Evolutionary conservation across 352 stramenopile genomes (phyloP), one percentile per base, ranked within the genome.

Genomic region (Phytophthora agathidicida): DNA sequence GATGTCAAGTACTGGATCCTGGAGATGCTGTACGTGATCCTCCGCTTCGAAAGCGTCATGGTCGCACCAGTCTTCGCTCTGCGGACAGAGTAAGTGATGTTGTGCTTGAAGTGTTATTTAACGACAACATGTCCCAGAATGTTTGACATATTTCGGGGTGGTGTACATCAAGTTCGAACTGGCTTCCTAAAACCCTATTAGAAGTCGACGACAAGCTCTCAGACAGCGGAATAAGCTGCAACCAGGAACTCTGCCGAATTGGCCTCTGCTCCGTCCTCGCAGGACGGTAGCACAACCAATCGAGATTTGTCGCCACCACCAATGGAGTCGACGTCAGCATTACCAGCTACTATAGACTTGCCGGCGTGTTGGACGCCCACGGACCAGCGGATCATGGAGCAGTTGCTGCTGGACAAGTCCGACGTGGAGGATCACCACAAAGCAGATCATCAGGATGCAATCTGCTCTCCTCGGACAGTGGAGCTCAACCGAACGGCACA

Each of bases 331-430:
- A 52, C 42, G 24, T 44, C 35, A 16, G 42, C 53, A 19, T 11
- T 53, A 39, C 38, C 41, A 2, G 14, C n/a, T 32, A 43, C 43
- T 17, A 23, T 20, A 10, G 60, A 54, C 10, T 36, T 80, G 14
- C 69, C 60, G 4, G 42, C 30, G 24, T 60, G 26, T 31, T 86
- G 76, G 76, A 82, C 73, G 39, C 55, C 68, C n/a, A 78, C 63
- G 14, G 76, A 86, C 56, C 76, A 86, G 37, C 65, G 67, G 39
- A 83, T 86, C 60, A 83, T 86, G 61, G 76, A 86, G 60, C 62
- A 80, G 35, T 64, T 86, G 42, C 60, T 86, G 47, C 57, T 80
- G 31, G 57, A 70, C 11, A 42, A 62, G 37, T 61, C 43, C 28
- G 46, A 71, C 43, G 42, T 35, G 1, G 52, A 63, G 22, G 36